These are phyloP conservation scores for Amanita rubescens DNA, from an alignment of 768 basidiomycete species.

Conservation along the genomic window DNA sequence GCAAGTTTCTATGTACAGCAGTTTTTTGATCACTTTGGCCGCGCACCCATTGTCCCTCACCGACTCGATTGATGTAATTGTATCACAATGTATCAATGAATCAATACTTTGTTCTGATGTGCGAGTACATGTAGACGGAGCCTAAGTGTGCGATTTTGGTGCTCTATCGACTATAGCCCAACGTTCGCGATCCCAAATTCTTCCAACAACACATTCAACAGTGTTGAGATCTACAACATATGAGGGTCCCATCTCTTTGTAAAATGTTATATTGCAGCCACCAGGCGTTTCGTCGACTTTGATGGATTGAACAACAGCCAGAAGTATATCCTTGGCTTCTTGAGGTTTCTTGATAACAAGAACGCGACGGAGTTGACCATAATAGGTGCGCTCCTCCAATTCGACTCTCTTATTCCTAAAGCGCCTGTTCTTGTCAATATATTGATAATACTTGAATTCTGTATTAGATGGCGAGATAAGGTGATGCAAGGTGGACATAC, in stretches of 20 bases:
- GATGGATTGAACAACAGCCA: slow-evolving; percentile 6
- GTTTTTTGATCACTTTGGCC: background rate
- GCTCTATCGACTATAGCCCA: slow-evolving; percentile 22
- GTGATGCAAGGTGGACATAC: slow-evolving; percentile 16
- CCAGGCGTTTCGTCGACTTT: slow-evolving; percentile 17
- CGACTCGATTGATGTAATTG: background rate
- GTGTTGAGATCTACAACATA: slow-evolving; percentile 21
- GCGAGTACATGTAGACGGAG: background rate
- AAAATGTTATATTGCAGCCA: slow-evolving; percentile 16
- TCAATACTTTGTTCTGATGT: background rate
- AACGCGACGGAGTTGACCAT: slow-evolving; percentile 26
- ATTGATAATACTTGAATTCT: slow-evolving; percentile 22
- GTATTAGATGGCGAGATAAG: background rate
- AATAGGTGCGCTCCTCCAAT: slow-evolving; percentile 17
- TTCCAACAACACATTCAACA: slow-evolving; percentile 21
- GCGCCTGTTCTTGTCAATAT: slow-evolving; percentile 21
- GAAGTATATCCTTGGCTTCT: slow-evolving; percentile 5
- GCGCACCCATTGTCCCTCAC: background rate
- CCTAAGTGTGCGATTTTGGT: slow-evolving; percentile 9
- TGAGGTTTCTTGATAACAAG: slow-evolving; percentile 18
- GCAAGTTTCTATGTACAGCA: background rate
- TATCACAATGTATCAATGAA: background rate
- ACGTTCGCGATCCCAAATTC: slow-evolving; percentile 10
- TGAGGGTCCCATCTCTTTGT: slow-evolving; percentile 10
- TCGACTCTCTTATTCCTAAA: slow-evolving; percentile 5